A percentile compares a stretch with the other conserved stretches of the same genome.
phyloP scores from a whole-genome alignment of 2,329 filamentous ascomycete genomes.

The Dothiorella sarmentorum region DNA sequence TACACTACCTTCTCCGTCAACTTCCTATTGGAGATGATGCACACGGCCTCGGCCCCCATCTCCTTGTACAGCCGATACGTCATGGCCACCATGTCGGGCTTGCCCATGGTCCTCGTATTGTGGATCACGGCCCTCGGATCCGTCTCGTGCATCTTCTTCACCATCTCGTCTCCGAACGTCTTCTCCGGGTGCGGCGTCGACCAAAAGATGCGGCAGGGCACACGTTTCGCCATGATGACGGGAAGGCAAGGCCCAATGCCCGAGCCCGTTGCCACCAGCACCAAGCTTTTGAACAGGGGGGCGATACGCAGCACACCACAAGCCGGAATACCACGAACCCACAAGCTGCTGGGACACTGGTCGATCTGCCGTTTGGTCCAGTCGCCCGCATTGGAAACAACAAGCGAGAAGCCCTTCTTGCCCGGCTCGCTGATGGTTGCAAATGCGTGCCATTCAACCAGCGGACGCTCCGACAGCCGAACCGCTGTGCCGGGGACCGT shows the following conservation, averaged over 20 bases:
- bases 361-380: conserved; percentile 27
- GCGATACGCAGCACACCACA: conserved; percentile 33
- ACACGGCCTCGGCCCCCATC: conserved; percentile 61
- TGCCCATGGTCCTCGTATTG: conserved; percentile 58
- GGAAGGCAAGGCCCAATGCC: conserved; percentile 39
- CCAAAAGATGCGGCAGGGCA: conserved; percentile 63
- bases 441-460: conserved; percentile 37
- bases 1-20: conserved; percentile 68
- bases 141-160: conserved; percentile 52
- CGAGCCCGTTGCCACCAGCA: conserved; percentile 35
- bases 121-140: conserved; percentile 65
- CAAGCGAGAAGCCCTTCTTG: conserved; percentile 27
- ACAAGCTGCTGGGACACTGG: conserved; percentile 30
- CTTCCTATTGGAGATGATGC: conserved; percentile 67
- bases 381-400: conserved; percentile 36
- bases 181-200: conserved; percentile 58
- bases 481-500: conserved; percentile 1
- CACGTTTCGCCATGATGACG: conserved; percentile 49
- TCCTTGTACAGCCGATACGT: conserved; percentile 50
- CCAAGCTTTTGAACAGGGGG: conserved; percentile 28
- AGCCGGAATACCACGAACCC: conserved; percentile 29
- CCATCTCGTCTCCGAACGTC: conserved; percentile 61
- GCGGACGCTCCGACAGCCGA: conserved; percentile 22
- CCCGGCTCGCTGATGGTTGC: conserved; percentile 35
- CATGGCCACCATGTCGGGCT: conserved; percentile 57